Evolutionary conservation across 1,139 yeast genomes (phyloP), one percentile per base, ranked within the genome.

Genomic region (Blastobotrys illinoisensis): DNA sequence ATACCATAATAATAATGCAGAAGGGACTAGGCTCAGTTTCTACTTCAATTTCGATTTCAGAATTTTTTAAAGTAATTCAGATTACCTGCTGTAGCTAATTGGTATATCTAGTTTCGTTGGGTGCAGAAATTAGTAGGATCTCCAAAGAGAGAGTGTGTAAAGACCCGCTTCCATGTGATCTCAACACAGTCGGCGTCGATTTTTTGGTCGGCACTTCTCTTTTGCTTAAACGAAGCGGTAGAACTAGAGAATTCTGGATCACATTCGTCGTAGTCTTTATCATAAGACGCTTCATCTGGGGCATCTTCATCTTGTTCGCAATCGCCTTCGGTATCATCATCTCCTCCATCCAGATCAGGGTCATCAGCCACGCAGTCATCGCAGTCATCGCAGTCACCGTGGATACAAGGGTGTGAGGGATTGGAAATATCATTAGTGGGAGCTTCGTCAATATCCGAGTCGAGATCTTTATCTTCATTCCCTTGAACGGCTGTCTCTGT

Each of bases 131-230:
- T 60, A 13, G 56, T 56, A 1, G 60, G 58, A 13, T 56, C 58
- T 1, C 67, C 67, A 47, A 57, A 63, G n/a, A 64, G 48, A 5
- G 66, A 63, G 49, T 62, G 62, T 45, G 57, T 51, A 54, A 64
- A 63, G n/a, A 64, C 61, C 6, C 55, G 52, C 44, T 56, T 56
- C 67, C 67, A 64, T 0, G 66, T 62, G 44, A 64, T 59, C n/a
- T 61, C 58, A 1, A 58, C 60, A 48, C 67, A 64, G 20, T 61
- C 54, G 11, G 49, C 46, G 3, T 26, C 45, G 2, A 9, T 36
- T 23, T 16, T 16, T 14, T n/a, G 32, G 5, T 40, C 11, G 3
- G 48, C 5, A 26, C 40, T 46, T 44, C 47, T 21, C 11, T 36
- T 44, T 44, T 49, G 44, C 21, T 9, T 11, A 21, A 21, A 23